Evolutionary conservation across 176 grass and related monocot genomes (phyloP).

Genomic region (Triticum monococcum): DNA sequence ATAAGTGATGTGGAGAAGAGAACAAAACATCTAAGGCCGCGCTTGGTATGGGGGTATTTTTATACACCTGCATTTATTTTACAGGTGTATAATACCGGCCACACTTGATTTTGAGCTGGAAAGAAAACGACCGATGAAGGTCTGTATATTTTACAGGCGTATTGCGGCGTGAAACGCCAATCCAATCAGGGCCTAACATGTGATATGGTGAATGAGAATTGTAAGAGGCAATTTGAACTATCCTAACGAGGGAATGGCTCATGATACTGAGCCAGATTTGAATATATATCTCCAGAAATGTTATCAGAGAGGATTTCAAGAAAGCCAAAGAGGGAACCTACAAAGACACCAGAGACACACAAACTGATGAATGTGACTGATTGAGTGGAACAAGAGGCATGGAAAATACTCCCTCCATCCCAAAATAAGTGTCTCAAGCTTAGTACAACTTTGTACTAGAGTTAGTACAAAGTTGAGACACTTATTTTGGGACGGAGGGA

Average conservation of each 20-base stretch:
- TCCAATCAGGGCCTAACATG: not conserved
- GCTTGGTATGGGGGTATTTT: too few species aligned
- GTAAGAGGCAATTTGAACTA: not conserved
- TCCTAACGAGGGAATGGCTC: not conserved
- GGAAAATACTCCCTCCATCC: not conserved
- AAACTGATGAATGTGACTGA: not conserved
- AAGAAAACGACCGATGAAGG: too few species aligned
- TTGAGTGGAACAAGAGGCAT: not conserved
- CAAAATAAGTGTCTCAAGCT: too few species aligned
- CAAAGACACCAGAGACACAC: not conserved
- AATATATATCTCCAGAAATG: slow-evolving; percentile 1
- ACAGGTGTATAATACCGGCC: too few species aligned
- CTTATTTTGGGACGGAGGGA: too few species aligned
- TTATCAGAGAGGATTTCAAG: not conserved
- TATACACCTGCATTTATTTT: too few species aligned
- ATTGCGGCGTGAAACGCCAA: too few species aligned
- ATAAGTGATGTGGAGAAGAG: not conserved
- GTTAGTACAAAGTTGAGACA: too few species aligned
- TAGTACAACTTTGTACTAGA: too few species aligned
- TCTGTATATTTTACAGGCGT: too few species aligned
- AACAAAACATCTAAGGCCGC: not conserved
- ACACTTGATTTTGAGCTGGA: too few species aligned
- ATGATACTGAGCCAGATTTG: not conserved
- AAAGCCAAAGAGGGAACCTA: not conserved
- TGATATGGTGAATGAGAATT: not conserved